Evolutionary conservation across 2,329 filamentous ascomycete genomes (phyloP).

Genomic region (Exutisphaerella laricina): DNA sequence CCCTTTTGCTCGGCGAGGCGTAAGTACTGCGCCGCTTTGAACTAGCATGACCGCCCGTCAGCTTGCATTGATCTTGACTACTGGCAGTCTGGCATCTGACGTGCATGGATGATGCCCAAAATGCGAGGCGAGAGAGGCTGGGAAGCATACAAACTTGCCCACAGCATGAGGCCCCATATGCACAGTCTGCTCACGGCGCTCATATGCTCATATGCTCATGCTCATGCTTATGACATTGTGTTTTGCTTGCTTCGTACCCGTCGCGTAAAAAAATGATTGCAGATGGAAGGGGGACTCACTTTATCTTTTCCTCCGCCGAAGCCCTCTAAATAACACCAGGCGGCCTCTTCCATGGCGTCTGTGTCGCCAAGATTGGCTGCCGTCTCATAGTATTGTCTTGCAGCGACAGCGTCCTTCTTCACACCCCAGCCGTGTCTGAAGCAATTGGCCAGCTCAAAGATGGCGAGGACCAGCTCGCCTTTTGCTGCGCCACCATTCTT

Average conservation of each 20-base stretch:
- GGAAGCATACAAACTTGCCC: too few relatives aligned
- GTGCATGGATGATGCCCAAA: slow-evolving; percentile 24
- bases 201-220: neutral
- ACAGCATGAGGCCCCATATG: too few relatives aligned
- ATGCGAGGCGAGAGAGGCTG: slow-evolving; percentile 14
- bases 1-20: slow-evolving; percentile 84
- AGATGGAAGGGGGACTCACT: slow-evolving; percentile 54
- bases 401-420: slow-evolving; percentile 76
- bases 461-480: slow-evolving; percentile 91
- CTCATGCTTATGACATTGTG: neutral
- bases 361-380: slow-evolving; percentile 94
- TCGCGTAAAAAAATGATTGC: slow-evolving; percentile 16
- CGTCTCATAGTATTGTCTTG: slow-evolving; percentile 90
- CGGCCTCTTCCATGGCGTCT: slow-evolving; percentile 95
- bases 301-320: slow-evolving; percentile 98
- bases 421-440: slow-evolving; percentile 96
- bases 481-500: slow-evolving; percentile 93
- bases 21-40: slow-evolving; percentile 80
- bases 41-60: slow-evolving; percentile 46
- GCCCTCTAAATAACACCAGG: slow-evolving; percentile 94
- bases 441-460: slow-evolving; percentile 82
- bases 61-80: slow-evolving; percentile 3
- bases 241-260: neutral
- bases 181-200: neutral
- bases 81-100: slow-evolving; percentile 14